Percentiles rank a stretch among this genome's conserved stretches.
Evolutionary conservation across 2,329 filamentous ascomycete genomes (phyloP).

Genomic region (Exophiala alcalophila): DNA sequence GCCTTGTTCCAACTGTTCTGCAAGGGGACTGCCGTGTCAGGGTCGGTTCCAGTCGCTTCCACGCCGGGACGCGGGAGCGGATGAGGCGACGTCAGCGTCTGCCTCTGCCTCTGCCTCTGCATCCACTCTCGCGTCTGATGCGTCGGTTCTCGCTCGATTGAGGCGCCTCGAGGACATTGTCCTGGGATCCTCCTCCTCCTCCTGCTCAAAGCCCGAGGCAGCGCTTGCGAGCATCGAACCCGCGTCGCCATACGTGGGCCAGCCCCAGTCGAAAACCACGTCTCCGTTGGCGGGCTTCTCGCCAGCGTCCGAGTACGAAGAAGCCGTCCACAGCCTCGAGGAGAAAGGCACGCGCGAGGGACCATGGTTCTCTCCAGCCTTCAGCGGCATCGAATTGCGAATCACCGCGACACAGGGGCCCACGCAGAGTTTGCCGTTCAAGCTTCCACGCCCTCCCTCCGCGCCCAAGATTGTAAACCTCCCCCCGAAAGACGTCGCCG

Average conservation of each 20-base stretch:
- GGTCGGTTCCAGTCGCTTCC: conserved; percentile 5
- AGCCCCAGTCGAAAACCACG: neutral
- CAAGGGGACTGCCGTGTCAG: conserved; percentile 34
- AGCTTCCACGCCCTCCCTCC: neutral
- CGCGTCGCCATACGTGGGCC: neutral
- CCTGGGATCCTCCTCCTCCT: conserved; percentile 7
- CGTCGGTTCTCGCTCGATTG: conserved; percentile 24
- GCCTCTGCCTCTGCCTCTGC: too few species aligned
- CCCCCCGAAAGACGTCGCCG: conserved; percentile 34
- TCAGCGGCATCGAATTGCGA: conserved; percentile 11
- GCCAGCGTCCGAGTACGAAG: conserved; percentile 21
- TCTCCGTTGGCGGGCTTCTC: conserved; percentile 13
- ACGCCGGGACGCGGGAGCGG: neutral
- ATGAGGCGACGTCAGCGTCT: too few species aligned
- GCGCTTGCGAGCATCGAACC: neutral
- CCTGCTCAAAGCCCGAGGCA: conserved; percentile 1
- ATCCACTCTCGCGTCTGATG: too few species aligned
- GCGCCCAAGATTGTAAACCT: conserved; percentile 25
- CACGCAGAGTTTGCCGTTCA: conserved; percentile 3
- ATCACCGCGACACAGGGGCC: conserved; percentile 11
- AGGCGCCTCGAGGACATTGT: conserved; percentile 28
- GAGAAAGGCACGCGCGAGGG: conserved; percentile 6
- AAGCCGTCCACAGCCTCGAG: conserved; percentile 19
- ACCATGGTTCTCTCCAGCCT: conserved; percentile 1
- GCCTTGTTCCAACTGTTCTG: conserved; percentile 50